Percentiles rank a stretch among this genome's conserved stretches.
Conservation (phyloP, 306 rosid genomes). For the Rosa persica region DNA sequence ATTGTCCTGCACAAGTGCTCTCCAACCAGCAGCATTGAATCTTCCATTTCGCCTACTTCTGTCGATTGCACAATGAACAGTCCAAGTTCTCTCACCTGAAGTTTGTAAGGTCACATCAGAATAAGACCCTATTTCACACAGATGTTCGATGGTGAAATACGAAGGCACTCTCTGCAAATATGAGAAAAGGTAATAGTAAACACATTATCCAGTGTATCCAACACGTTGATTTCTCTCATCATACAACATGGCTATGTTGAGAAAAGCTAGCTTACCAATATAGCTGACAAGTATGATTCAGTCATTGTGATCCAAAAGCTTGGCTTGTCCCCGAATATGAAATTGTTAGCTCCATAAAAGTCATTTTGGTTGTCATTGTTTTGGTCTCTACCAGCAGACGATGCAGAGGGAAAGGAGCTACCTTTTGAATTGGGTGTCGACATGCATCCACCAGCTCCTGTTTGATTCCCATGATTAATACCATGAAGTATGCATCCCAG, state of each 20-base stretch:
- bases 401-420: neutral
- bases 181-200: neutral
- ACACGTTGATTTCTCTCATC: neutral
- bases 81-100: neutral
- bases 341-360: neutral
- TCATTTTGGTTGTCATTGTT: neutral
- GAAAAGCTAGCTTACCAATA: neutral
- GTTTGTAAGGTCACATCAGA: neutral
- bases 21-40: neutral
- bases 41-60: neutral
- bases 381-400: neutral
- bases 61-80: neutral
- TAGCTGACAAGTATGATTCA: neutral
- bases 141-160: neutral
- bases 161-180: neutral
- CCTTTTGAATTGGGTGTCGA: neutral
- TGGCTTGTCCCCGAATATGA: neutral
- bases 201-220: neutral
- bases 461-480: neutral
- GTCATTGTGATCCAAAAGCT: neutral
- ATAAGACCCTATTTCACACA: neutral
- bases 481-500: neutral
- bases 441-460: neutral
- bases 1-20: neutral
- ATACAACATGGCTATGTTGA: neutral